phyloP scores from a whole-genome alignment of 352 stramenopile species.

The Pythium graminicola region DNA sequence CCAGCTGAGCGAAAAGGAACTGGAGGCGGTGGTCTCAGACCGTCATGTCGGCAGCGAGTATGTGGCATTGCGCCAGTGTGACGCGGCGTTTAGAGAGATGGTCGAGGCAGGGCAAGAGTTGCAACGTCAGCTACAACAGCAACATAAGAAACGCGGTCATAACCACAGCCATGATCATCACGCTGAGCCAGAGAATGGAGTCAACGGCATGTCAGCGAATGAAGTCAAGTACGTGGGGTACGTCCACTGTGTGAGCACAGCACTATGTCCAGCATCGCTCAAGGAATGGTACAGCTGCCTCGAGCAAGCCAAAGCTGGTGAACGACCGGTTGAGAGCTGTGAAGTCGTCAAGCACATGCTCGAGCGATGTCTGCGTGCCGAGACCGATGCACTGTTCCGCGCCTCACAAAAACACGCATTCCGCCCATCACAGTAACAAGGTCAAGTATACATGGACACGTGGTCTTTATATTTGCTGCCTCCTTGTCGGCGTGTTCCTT shows the following conservation, averaged over 20 bases:
- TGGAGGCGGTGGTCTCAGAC: conserved; percentile 38
- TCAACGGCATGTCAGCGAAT: conserved; percentile 26
- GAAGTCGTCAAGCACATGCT: conserved; percentile 47
- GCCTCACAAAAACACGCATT: conserved; percentile 59
- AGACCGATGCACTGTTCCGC: conserved; percentile 57
- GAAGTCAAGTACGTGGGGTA: conserved; percentile 57
- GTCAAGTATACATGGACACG: conserved; percentile 3
- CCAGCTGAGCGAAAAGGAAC: conserved; percentile 28
- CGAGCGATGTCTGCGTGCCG: conserved; percentile 65
- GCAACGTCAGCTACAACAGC: conserved; percentile 8
- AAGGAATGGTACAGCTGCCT: conserved; percentile 49
- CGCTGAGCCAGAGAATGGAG: background rate
- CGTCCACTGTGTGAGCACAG: conserved; percentile 44
- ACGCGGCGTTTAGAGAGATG: conserved; percentile 46
- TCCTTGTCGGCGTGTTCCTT: background rate
- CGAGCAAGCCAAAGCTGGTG: conserved; percentile 30
- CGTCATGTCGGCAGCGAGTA: conserved; percentile 36
- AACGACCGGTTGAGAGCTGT: conserved; percentile 42
- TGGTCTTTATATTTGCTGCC: conserved; percentile 13
- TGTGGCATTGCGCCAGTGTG: conserved; percentile 41
- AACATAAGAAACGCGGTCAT: conserved; percentile 8
- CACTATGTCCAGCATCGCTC: conserved; percentile 45
- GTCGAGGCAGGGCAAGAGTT: conserved; percentile 23
- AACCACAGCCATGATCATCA: background rate
- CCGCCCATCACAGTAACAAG: conserved; percentile 23